These are phyloP conservation scores for Mangifera indica DNA, from an alignment of 345 rosid species.

Conservation along the genomic window DNA sequence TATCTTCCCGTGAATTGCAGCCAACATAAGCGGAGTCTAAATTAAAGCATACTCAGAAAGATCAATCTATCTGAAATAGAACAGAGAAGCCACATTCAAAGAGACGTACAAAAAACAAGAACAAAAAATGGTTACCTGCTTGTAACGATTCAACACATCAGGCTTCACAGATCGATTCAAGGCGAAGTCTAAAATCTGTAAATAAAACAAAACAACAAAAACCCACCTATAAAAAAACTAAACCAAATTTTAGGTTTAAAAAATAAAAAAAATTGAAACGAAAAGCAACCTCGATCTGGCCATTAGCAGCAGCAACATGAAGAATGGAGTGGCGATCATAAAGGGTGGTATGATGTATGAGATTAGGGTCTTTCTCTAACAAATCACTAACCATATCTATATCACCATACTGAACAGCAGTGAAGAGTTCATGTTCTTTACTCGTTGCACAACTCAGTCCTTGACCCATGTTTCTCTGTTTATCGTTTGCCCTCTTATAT, in stretches of 20 bases:
- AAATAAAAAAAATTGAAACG: neutral
- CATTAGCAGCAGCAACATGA: slow-evolving; percentile 95
- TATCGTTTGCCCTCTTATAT: neutral
- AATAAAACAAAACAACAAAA: slow-evolving; percentile 9
- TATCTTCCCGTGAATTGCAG: slow-evolving; percentile 95
- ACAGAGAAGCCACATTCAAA: slow-evolving; percentile 1
- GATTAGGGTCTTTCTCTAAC: slow-evolving; percentile 55
- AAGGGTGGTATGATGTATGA: slow-evolving; percentile 50
- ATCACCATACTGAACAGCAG: slow-evolving; percentile 76
- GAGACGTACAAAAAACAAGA: neutral
- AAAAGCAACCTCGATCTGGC: slow-evolving; percentile 87
- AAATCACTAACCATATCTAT: slow-evolving; percentile 42
- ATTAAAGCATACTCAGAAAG: neutral
- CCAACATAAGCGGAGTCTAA: slow-evolving; percentile 96
- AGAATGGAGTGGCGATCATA: slow-evolving; percentile 87
- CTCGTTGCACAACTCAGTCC: slow-evolving; percentile 72
- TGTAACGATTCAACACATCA: slow-evolving; percentile 81
- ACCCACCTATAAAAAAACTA: neutral
- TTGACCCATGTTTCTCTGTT: slow-evolving; percentile 67
- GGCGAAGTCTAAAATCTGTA: slow-evolving; percentile 74
- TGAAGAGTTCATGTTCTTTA: slow-evolving; percentile 67
- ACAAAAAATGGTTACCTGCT: slow-evolving; percentile 56
- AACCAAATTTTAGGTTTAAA: neutral
- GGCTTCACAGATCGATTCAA: slow-evolving; percentile 74
- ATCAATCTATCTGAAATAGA: slow-evolving; percentile 1